Conservation (phyloP, 2,329 filamentous ascomycete species). For the Beauveria varroae region DNA sequence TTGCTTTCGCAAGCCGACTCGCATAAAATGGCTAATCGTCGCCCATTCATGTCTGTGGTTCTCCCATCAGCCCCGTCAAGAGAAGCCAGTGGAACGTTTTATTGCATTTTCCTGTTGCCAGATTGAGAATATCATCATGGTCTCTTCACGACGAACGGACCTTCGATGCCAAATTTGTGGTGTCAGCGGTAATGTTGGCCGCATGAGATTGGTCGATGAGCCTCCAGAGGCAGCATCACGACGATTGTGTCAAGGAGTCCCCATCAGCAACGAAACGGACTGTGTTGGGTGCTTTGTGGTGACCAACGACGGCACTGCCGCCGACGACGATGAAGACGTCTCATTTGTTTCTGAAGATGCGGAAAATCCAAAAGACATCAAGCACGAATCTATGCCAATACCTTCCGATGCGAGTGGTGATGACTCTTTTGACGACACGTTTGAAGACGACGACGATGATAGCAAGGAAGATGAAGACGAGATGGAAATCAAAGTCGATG, state of each 20-base stretch:
- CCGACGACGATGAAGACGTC: not conserved
- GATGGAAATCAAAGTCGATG: not conserved
- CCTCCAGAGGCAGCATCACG: constrained; percentile 16
- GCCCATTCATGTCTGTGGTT: not conserved
- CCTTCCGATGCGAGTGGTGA: not conserved
- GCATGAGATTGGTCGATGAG: constrained; percentile 17
- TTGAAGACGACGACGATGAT: not conserved
- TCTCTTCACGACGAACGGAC: constrained; percentile 6
- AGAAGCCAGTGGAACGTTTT: not conserved
- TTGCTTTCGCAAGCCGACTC: not conserved
- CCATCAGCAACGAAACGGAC: not conserved
- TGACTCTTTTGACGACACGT: not conserved
- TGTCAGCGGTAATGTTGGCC: constrained; percentile 23
- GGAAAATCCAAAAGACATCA: not conserved
- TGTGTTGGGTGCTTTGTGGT: constrained; percentile 13
- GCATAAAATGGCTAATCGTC: not conserved
- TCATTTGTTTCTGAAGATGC: not conserved
- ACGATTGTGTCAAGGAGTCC: not conserved
- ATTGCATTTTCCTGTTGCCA: not conserved
- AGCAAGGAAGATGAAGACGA: not conserved
- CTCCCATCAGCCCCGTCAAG: not conserved
- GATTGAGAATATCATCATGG: not conserved
- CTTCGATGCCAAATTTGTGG: constrained; percentile 20
- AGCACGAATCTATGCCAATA: not conserved
- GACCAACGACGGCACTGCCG: constrained; percentile 2